phyloP scores from a whole-genome alignment of 345 rosid species.

The Erysimum cheiranthoides region DNA sequence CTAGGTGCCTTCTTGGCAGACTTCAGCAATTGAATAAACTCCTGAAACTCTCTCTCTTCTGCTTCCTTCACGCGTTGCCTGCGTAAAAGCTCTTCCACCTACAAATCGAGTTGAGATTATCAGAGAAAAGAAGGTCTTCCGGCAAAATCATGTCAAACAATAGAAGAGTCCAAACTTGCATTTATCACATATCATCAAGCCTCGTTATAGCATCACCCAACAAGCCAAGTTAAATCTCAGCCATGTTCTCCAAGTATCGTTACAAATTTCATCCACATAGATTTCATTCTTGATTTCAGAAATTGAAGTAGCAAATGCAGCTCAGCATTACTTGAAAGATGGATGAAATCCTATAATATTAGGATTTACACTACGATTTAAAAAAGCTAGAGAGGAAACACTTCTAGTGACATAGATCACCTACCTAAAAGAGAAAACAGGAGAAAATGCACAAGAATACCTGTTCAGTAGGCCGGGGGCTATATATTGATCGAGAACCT shows the following conservation, averaged over 20 bases:
- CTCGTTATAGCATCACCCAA: slow-evolving; percentile 24
- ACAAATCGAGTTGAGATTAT: slow-evolving; percentile 11
- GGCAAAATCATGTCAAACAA: slow-evolving; percentile 10
- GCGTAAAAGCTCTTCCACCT: slow-evolving; percentile 83
- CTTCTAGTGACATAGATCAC: slow-evolving; percentile 19
- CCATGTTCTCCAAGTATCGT: slow-evolving; percentile 9
- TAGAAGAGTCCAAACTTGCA: slow-evolving; percentile 25
- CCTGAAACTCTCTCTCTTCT: slow-evolving; percentile 77
- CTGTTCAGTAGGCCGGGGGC: slow-evolving; percentile 78
- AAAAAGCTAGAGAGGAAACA: slow-evolving; percentile 7
- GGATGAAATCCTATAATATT: slow-evolving; percentile 1
- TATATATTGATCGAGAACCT: slow-evolving; percentile 72
- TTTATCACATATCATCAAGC: slow-evolving; percentile 28
- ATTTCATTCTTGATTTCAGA: slow-evolving; percentile 1
- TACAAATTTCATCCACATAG: slow-evolving; percentile 9
- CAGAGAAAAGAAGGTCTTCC: slow-evolving; percentile 16
- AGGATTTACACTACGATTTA: slow-evolving; percentile 14
- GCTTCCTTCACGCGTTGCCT: slow-evolving; percentile 78
- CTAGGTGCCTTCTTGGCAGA: slow-evolving; percentile 76
- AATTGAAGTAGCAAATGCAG: not conserved
- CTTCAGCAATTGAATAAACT: slow-evolving; percentile 64
- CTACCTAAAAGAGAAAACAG: slow-evolving; percentile 16
- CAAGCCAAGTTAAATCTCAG: slow-evolving; percentile 12
- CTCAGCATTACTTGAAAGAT: not conserved
- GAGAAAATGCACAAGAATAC: slow-evolving; percentile 44